Conservation (phyloP, 192 early-diverging fungal genomes). For the Dissophora ornata region DNA sequence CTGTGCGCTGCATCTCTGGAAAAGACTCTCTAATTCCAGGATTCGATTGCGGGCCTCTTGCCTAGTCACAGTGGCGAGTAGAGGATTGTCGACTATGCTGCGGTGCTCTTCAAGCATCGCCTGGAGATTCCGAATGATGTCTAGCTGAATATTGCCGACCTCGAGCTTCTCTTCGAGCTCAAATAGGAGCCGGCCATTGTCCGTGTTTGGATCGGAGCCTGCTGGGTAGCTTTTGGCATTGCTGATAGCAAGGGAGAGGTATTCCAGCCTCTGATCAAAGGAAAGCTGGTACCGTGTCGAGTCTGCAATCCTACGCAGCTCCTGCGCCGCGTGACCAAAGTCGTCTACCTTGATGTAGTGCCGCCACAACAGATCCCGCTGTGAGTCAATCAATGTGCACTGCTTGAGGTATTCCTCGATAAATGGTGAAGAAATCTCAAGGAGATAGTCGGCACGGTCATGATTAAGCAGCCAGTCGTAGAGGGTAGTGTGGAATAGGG, state of each 20-base stretch:
- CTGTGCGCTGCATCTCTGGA: slow-evolving; percentile 33
- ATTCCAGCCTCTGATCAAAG: slow-evolving; percentile 67
- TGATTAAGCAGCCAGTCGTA: slow-evolving; percentile 73
- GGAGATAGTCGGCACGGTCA: slow-evolving; percentile 57
- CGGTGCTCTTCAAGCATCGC: slow-evolving; percentile 10
- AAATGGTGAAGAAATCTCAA: slow-evolving; percentile 57
- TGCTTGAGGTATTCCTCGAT: slow-evolving; percentile 65
- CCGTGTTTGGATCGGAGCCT: slow-evolving; percentile 55
- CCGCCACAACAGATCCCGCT: slow-evolving; percentile 73
- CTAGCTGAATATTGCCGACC: slow-evolving; percentile 69
- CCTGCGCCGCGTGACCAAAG: slow-evolving; percentile 69
- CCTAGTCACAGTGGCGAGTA: neutral
- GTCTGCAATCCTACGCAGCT: slow-evolving; percentile 54
- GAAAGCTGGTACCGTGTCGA: slow-evolving; percentile 53
- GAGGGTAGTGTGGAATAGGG: slow-evolving; percentile 72
- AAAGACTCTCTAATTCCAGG: slow-evolving; percentile 20
- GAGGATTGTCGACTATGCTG: neutral
- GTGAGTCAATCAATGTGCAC: slow-evolving; percentile 55
- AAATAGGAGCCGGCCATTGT: slow-evolving; percentile 60
- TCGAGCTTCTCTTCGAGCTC: slow-evolving; percentile 69
- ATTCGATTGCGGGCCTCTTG: slow-evolving; percentile 16
- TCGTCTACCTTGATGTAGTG: slow-evolving; percentile 70
- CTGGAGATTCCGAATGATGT: slow-evolving; percentile 35
- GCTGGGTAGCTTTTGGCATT: slow-evolving; percentile 69
- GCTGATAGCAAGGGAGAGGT: slow-evolving; percentile 71